Evolutionary conservation across 106 monocot species (phyloP).

Genomic region (Phalaenopsis aphrodite): DNA sequence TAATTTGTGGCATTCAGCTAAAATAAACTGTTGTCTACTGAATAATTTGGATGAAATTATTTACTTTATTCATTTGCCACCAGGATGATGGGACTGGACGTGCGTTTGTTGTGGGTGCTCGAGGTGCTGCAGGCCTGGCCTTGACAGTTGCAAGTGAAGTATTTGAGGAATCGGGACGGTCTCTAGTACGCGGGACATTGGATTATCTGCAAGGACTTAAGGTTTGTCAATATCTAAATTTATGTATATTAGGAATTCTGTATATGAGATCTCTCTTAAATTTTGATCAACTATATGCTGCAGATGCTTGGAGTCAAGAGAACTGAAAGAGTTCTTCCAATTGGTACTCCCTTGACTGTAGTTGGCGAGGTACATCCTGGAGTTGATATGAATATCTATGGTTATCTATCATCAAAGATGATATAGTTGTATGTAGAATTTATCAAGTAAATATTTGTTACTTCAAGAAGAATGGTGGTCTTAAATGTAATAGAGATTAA

Average conservation of each 20-base stretch:
- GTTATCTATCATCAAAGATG: conserved; percentile 1
- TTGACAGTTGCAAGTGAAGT: conserved; percentile 88
- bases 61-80: conserved; percentile 8
- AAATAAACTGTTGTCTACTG: neutral
- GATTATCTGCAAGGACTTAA: conserved; percentile 96
- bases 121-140: conserved; percentile 66
- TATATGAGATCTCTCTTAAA: neutral
- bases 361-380: conserved; percentile 82
- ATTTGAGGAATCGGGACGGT: conserved; percentile 90
- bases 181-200: conserved; percentile 84
- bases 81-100: conserved; percentile 89
- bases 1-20: neutral
- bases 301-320: conserved; percentile 96
- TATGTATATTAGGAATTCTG: neutral
- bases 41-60: neutral
- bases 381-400: neutral
- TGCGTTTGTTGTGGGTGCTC: conserved; percentile 70
- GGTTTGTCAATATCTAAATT: conserved; percentile 34
- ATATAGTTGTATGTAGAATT: neutral
- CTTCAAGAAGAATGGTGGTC: neutral
- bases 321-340: conserved; percentile 82
- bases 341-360: conserved; percentile 85
- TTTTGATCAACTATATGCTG: conserved; percentile 5
- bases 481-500: neutral
- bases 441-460: neutral